Conservation (phyloP, 2,329 filamentous ascomycete species). For the Plenodomus lindquistii region DNA sequence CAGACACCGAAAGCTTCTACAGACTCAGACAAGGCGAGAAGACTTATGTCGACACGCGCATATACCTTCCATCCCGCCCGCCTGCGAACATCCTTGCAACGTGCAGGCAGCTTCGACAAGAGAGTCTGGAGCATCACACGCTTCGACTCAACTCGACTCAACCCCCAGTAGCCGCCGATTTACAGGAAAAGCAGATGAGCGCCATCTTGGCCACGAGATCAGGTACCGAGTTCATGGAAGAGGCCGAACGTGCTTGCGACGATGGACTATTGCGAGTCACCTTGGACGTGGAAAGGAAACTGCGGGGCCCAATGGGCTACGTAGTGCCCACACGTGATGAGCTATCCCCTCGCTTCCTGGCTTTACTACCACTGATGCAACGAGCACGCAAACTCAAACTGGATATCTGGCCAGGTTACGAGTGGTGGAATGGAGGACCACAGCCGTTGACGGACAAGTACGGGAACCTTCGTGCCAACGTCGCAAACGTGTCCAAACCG, state of each 20-base stretch:
- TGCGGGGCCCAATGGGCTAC: slow-evolving; percentile 23
- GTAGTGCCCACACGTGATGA: slow-evolving; percentile 23
- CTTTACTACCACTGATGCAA: slow-evolving; percentile 24
- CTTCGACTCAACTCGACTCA: slow-evolving; percentile 12
- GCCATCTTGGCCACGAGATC: slow-evolving; percentile 13
- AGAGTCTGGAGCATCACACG: slow-evolving; percentile 23
- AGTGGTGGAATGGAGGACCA: slow-evolving; percentile 28
- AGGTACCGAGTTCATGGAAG: slow-evolving; percentile 20
- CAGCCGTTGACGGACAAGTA: slow-evolving; percentile 5
- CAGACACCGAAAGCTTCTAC: slow-evolving; percentile 14
- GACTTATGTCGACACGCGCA: slow-evolving; percentile 32
- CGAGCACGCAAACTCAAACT: slow-evolving; percentile 24
- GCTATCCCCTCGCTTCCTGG: slow-evolving; percentile 33
- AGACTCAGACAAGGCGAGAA: slow-evolving; percentile 5
- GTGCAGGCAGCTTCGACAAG: slow-evolving; percentile 33
- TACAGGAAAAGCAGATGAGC: slow-evolving; percentile 5
- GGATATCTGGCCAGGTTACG: slow-evolving; percentile 29
- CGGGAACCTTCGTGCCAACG: slow-evolving; percentile 6
- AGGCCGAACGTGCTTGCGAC: slow-evolving; percentile 25
- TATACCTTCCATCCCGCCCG: slow-evolving; percentile 26
- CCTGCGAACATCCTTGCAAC: slow-evolving; percentile 25
- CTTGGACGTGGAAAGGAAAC: slow-evolving; percentile 22
- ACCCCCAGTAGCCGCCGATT: neutral
- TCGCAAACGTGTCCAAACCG: slow-evolving; percentile 7
- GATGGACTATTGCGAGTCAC: slow-evolving; percentile 27